Evolutionary conservation across 257 asterid genomes (phyloP), one percentile per base, ranked within the genome.

Genomic region (Fraxinus quadrangulata): DNA sequence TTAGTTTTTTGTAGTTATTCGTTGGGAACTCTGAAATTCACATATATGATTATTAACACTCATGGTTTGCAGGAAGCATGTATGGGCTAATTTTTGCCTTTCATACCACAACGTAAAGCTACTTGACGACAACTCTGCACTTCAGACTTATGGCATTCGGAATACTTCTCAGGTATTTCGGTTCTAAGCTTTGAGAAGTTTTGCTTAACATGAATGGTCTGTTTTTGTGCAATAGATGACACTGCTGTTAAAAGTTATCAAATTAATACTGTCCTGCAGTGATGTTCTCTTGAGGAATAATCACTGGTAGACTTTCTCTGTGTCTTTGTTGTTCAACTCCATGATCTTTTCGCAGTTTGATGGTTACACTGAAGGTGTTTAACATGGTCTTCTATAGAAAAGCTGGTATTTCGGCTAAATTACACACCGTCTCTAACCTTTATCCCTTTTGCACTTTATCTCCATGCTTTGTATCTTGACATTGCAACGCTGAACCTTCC

Each of bases 51-150:
- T 24, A 61, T 61, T n/a, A 0, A 24, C 28, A 61, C 24, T 59
- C 77, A 84, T 75, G 76, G 66, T 71, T 71, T 83, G 85, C 85
- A 94, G 97, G 98, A 94, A 84, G 81, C 99, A 91, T 82, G 97
- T 95, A 1, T 91, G 98, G 99, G 87, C 88, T 72, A 91, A 93
- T 75, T 91, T 89, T 71, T 92, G 96, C 82, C 96, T 93, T 81
- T 74, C 87, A 28, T 73, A 80, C 83, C 90, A 86, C 81, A 95
- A 86, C 59, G 92, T 89, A 78, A 95, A 92, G 90, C 88, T 93
- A 23, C 93, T 93, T 12, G 87, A 90, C 23, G 97, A 94, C 65
- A 68, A 67, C 73, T 84, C 90, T 45, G 72, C 84, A 9, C 96
- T 95, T 82, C 90, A 91, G 75, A 84, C 80, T 80, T 87, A 88